A percentile compares a stretch with the other conserved stretches of the same genome.
Evolutionary conservation across 2,329 filamentous ascomycete genomes (phyloP).

Genomic region (Alternaria solani): DNA sequence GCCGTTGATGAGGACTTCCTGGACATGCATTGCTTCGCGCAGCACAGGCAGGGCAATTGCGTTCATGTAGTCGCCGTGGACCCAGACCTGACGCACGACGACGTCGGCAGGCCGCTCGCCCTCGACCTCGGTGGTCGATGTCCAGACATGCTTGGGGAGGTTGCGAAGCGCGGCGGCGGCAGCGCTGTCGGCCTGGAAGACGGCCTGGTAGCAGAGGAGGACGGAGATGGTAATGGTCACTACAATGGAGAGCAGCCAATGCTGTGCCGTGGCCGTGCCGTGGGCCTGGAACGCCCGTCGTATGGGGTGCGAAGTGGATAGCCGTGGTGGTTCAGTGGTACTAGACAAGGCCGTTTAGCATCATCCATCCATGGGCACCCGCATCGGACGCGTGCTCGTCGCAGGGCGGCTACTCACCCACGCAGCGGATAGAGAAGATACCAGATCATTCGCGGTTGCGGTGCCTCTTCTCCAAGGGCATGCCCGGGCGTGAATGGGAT

Average conservation of each 20-base stretch:
- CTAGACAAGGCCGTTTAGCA: slow-evolving; percentile 53
- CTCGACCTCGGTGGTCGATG: slow-evolving; percentile 71
- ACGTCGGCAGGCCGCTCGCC: slow-evolving; percentile 67
- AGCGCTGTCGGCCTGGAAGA: slow-evolving; percentile 77
- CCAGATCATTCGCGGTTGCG: slow-evolving; percentile 69
- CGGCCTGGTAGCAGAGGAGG: slow-evolving; percentile 75
- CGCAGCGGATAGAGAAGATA: slow-evolving; percentile 79
- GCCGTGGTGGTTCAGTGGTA: slow-evolving; percentile 75
- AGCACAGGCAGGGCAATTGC: slow-evolving; percentile 73
- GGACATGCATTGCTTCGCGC: slow-evolving; percentile 71
- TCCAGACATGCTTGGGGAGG: slow-evolving; percentile 83
- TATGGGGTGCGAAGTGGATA: slow-evolving; percentile 70
- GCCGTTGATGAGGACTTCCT: slow-evolving; percentile 71
- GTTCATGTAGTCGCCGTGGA: slow-evolving; percentile 82
- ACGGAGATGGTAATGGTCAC: slow-evolving; percentile 76
- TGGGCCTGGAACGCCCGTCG: slow-evolving; percentile 72
- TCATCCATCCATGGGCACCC: not conserved
- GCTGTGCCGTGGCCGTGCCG: slow-evolving; percentile 73
- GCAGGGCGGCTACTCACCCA: slow-evolving; percentile 63
- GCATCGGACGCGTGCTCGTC: slow-evolving; percentile 1
- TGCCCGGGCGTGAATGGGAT: slow-evolving; percentile 25
- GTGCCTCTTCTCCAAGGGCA: slow-evolving; percentile 31
- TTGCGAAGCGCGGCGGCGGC: slow-evolving; percentile 75
- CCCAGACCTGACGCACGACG: slow-evolving; percentile 83
- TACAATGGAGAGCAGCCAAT: slow-evolving; percentile 77